phyloP scores from a whole-genome alignment of 495 filamentous ascomycete species.

The Symbiotaphrina buchneri region DNA sequence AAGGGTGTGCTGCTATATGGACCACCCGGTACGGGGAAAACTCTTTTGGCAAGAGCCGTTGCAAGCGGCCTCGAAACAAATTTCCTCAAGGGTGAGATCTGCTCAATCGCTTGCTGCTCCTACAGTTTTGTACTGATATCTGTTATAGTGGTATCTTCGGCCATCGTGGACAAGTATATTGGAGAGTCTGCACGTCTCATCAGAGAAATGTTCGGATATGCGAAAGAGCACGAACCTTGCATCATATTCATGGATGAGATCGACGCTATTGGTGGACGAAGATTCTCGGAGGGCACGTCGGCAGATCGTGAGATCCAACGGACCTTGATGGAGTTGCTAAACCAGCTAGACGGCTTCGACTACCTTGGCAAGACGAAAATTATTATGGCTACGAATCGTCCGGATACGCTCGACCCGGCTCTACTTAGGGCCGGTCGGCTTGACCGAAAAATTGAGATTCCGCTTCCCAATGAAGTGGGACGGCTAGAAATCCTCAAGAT shows the following conservation, averaged over 20 bases:
- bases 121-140: constrained; percentile 2
- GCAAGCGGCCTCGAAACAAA: constrained; percentile 96
- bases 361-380: constrained; percentile 99
- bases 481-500: constrained; percentile 98
- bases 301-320: constrained; percentile 98
- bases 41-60: constrained; percentile 80
- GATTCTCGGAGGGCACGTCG: constrained; percentile 96
- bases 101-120: constrained; percentile 3
- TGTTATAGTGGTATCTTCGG: constrained; percentile 78
- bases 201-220: constrained; percentile 99
- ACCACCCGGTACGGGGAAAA: constrained; percentile 96
- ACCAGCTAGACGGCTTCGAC: constrained; percentile 97
- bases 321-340: constrained; percentile 96
- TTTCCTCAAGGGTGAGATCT: constrained; percentile 69
- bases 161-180: constrained; percentile 99
- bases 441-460: constrained; percentile 97
- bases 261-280: constrained; percentile 90
- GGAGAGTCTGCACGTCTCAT: constrained; percentile 95
- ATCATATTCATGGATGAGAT: constrained; percentile 99
- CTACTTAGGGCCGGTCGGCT: constrained; percentile 81
- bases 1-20: constrained; percentile 96
- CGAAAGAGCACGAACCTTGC: constrained; percentile 97
- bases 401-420: constrained; percentile 92
- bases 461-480: constrained; percentile 95
- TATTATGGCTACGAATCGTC: constrained; percentile 99